These are phyloP conservation scores for Cyclotella distinguenda DNA, from an alignment of 108 stramenopile genomes.

Conservation along the genomic window DNA sequence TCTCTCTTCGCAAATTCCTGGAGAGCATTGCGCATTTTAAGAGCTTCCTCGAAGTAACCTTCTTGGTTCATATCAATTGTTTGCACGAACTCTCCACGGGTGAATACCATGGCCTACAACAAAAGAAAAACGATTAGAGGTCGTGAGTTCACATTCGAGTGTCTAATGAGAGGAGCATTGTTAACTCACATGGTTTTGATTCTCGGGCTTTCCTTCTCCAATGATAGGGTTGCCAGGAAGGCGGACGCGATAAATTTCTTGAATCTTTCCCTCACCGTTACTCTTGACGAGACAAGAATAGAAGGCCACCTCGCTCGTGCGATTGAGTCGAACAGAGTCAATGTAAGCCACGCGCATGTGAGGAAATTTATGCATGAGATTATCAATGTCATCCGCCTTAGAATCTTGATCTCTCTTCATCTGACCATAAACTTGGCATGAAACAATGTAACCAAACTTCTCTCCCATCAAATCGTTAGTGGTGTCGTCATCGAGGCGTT, in stretches of 20 bases:
- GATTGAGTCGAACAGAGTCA: slow-evolving; percentile 86
- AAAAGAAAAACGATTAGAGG: background rate
- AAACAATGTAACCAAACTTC: slow-evolving; percentile 97
- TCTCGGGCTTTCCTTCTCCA: slow-evolving; percentile 99
- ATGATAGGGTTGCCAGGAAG: slow-evolving; percentile 96
- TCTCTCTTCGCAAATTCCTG: slow-evolving; percentile 93
- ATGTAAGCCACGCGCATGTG: slow-evolving; percentile 97
- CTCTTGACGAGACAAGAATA: slow-evolving; percentile 95
- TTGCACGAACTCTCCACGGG: slow-evolving; percentile 93
- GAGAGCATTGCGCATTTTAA: slow-evolving; percentile 97
- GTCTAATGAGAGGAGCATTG: background rate
- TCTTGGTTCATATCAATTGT: slow-evolving; percentile 99
- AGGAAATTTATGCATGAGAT: slow-evolving; percentile 91
- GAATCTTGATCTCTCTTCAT: slow-evolving; percentile 94
- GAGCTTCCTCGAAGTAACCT: slow-evolving; percentile 97
- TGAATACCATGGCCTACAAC: slow-evolving; percentile 87
- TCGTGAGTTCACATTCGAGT: too few relatives aligned
- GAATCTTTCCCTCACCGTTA: slow-evolving; percentile 74
- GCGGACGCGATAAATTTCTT: slow-evolving; percentile 93
- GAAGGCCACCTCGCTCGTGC: slow-evolving; percentile 73
- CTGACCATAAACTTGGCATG: slow-evolving; percentile 95
- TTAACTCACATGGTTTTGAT: slow-evolving; percentile 89
- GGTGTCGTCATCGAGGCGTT: slow-evolving; percentile 85
- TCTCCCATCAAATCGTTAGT: slow-evolving; percentile 91
- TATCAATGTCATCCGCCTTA: slow-evolving; percentile 96